phyloP scores from a whole-genome alignment of 495 filamentous ascomycete genomes.

The Aspergillus ostianus region DNA sequence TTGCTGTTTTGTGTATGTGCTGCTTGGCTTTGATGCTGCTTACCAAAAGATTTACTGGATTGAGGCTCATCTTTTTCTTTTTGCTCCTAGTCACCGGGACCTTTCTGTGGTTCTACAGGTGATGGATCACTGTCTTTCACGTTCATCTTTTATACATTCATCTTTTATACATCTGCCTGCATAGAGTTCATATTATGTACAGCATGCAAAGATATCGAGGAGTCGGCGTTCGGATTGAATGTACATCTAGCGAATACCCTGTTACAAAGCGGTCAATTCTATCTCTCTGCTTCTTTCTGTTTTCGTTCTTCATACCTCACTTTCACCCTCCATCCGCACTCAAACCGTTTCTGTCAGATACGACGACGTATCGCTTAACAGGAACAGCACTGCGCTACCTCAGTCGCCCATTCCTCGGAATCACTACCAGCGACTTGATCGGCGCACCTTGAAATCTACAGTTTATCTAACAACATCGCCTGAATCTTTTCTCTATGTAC shows the following conservation, averaged over 20 bases:
- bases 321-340: slow-evolving; percentile 25
- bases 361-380: slow-evolving; percentile 54
- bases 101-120: slow-evolving; percentile 12
- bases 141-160: neutral
- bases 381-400: slow-evolving; percentile 54
- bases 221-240: neutral
- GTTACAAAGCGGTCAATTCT: neutral
- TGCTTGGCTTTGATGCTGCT: slow-evolving; percentile 9
- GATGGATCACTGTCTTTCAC: neutral
- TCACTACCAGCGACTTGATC: slow-evolving; percentile 34
- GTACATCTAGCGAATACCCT: neutral
- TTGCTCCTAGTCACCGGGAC: slow-evolving; percentile 10
- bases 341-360: slow-evolving; percentile 52
- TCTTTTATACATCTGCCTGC: neutral
- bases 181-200: neutral
- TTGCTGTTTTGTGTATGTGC: slow-evolving; percentile 23
- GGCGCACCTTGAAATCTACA: slow-evolving; percentile 36
- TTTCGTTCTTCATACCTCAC: neutral
- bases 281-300: neutral
- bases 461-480: slow-evolving; percentile 47
- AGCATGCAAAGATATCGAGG: neutral
- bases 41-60: neutral
- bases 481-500: slow-evolving; percentile 51
- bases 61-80: slow-evolving; percentile 8
- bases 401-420: slow-evolving; percentile 46